Evolutionary conservation across 176 grass and related monocot genomes (phyloP).

Genomic region (Triticum turgidum): DNA sequence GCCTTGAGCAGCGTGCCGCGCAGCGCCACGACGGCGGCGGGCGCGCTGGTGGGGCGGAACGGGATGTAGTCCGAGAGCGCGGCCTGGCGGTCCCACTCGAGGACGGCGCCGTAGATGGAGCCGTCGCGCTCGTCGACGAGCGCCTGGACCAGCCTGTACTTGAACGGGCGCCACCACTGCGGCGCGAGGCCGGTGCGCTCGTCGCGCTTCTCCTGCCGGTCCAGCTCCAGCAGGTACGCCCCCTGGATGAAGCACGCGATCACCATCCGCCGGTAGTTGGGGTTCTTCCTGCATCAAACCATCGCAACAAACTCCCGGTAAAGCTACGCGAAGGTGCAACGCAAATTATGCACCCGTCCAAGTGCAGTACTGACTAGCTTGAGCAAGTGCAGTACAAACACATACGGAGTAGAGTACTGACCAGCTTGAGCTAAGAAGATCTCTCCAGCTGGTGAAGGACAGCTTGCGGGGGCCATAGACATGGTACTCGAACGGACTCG

Average conservation of each 20-base stretch:
- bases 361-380: conserved; percentile 49
- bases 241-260: conserved; percentile 90
- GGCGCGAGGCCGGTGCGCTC: conserved; percentile 53
- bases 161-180: conserved; percentile 88
- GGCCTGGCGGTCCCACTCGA: conserved; percentile 78
- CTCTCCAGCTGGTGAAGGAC: conserved; percentile 60
- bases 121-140: conserved; percentile 72
- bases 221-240: conserved; percentile 82
- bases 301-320: neutral
- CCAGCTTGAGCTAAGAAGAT: conserved; percentile 80
- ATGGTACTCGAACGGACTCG: conserved; percentile 56
- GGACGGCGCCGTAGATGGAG: conserved; percentile 76
- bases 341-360: neutral
- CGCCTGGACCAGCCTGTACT: conserved; percentile 48
- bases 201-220: conserved; percentile 68
- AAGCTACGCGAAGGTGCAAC: neutral
- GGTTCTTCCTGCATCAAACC: conserved; percentile 60
- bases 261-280: conserved; percentile 67
- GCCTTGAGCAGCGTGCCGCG: conserved; percentile 63
- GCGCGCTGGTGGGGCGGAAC: conserved; percentile 58
- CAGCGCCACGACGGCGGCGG: conserved; percentile 56
- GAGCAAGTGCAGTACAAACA: conserved; percentile 17
- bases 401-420: conserved; percentile 7
- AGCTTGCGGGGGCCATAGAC: conserved; percentile 67
- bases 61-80: conserved; percentile 45